Evolutionary conservation across 2,329 filamentous ascomycete genomes (phyloP).

Genomic region (Tolypocladium endophyticum): DNA sequence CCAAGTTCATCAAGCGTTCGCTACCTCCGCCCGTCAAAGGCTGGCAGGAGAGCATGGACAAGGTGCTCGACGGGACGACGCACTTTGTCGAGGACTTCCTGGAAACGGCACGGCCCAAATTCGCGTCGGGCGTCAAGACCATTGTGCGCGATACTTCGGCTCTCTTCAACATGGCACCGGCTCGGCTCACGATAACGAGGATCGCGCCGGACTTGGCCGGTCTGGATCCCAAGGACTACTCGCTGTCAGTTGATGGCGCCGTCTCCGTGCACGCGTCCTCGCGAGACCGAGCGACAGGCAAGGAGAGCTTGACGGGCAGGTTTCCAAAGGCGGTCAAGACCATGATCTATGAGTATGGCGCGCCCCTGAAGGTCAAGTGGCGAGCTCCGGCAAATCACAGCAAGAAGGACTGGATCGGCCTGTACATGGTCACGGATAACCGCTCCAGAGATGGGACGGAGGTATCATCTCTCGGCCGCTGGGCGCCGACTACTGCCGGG

Average conservation of each 20-base stretch:
- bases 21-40: constrained; percentile 74
- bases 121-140: constrained; percentile 75
- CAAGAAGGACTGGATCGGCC: constrained; percentile 87
- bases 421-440: constrained; percentile 96
- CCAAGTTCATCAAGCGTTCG: constrained; percentile 80
- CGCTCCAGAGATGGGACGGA: constrained; percentile 74
- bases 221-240: constrained; percentile 70
- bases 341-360: constrained; percentile 75
- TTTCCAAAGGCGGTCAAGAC: constrained; percentile 63
- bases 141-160: constrained; percentile 82
- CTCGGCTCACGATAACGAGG: constrained; percentile 71
- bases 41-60: constrained; percentile 79
- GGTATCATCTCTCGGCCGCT: constrained; percentile 77
- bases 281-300: constrained; percentile 54
- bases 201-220: constrained; percentile 73
- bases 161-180: constrained; percentile 81
- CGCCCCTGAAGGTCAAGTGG: constrained; percentile 85
- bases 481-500: constrained; percentile 71
- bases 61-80: constrained; percentile 72
- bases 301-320: constrained; percentile 61
- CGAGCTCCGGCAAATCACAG: constrained; percentile 77
- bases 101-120: constrained; percentile 72
- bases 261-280: constrained; percentile 36
- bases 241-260: constrained; percentile 61
- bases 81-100: constrained; percentile 88